Evolutionary conservation across 176 grass and related monocot species (phyloP).

Genomic region (Lolium perenne): DNA sequence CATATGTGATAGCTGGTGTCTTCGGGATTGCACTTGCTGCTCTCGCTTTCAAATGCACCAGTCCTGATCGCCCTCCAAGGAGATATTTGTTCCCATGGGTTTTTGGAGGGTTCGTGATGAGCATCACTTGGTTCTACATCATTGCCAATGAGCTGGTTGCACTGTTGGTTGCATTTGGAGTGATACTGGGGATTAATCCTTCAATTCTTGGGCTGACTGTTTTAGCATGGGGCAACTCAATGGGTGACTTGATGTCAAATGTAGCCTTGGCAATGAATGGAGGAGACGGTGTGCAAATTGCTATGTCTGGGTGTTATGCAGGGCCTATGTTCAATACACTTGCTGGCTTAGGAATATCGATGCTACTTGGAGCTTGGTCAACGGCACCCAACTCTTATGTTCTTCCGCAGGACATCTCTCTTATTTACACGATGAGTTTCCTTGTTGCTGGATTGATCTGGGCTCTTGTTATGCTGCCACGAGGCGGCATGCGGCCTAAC

Average conservation of each 20-base stretch:
- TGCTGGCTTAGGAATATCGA: slow-evolving; percentile 86
- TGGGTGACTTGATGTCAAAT: slow-evolving; percentile 98
- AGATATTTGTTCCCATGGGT: slow-evolving; percentile 96
- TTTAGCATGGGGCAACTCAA: slow-evolving; percentile 97
- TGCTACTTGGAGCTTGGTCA: slow-evolving; percentile 93
- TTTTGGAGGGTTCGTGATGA: slow-evolving; percentile 98
- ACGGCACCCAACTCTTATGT: slow-evolving; percentile 61
- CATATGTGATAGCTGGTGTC: slow-evolving; percentile 56
- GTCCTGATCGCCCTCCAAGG: slow-evolving; percentile 64
- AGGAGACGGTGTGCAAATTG: slow-evolving; percentile 87
- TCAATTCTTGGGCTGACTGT: slow-evolving; percentile 96
- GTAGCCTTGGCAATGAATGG: slow-evolving; percentile 90
- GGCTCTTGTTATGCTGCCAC: slow-evolving; percentile 72
- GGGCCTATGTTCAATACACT: slow-evolving; percentile 98
- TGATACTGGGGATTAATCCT: slow-evolving; percentile 89
- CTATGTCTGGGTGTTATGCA: slow-evolving; percentile 98
- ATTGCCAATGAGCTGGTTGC: slow-evolving; percentile 93
- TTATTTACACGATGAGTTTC: slow-evolving; percentile 89
- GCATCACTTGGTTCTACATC: slow-evolving; percentile 98
- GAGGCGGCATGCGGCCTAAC: slow-evolving; percentile 80
- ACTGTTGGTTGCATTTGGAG: slow-evolving; percentile 85
- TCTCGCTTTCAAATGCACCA: slow-evolving; percentile 77
- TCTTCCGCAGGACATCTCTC: slow-evolving; percentile 75
- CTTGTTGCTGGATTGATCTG: slow-evolving; percentile 83
- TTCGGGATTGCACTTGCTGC: slow-evolving; percentile 62